Evolutionary conservation across 345 rosid genomes (phyloP).

Genomic region (Geranium rotundifolium): DNA sequence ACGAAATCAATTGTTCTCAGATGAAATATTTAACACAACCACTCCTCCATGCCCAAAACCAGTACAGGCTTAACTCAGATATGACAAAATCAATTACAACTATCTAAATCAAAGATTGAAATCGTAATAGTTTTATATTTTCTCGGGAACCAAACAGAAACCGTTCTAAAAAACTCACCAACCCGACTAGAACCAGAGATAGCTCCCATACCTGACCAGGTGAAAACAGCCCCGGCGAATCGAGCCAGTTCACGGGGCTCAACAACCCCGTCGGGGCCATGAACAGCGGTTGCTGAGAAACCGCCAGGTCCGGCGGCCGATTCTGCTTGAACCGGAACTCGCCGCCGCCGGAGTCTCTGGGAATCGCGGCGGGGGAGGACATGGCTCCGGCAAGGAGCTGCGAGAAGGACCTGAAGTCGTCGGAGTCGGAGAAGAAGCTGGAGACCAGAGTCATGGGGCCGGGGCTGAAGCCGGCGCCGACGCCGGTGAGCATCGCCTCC

Average conservation of each 20-base stretch:
- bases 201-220: constrained; percentile 39
- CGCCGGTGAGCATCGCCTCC: constrained; percentile 25
- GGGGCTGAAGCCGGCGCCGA: constrained; percentile 54
- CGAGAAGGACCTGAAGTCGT: constrained; percentile 63
- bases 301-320: constrained; percentile 37
- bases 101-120: not conserved
- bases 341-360: constrained; percentile 7
- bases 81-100: not conserved
- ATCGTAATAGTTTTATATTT: not conserved
- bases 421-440: constrained; percentile 52
- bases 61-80: no score
- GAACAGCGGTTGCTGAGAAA: constrained; percentile 38
- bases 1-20: not conserved
- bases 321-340: constrained; percentile 34
- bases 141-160: not conserved
- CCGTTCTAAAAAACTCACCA: not conserved
- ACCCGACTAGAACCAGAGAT: not conserved
- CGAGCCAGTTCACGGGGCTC: constrained; percentile 46
- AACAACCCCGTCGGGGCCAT: constrained; percentile 36
- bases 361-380: constrained; percentile 42
- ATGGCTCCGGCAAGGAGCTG: constrained; percentile 71
- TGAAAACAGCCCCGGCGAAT: constrained; percentile 64
- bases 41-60: no score
- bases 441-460: constrained; percentile 90
- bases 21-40: no score